Conservation (phyloP, 495 filamentous ascomycete species). For the Hypoxylon perforatum region DNA sequence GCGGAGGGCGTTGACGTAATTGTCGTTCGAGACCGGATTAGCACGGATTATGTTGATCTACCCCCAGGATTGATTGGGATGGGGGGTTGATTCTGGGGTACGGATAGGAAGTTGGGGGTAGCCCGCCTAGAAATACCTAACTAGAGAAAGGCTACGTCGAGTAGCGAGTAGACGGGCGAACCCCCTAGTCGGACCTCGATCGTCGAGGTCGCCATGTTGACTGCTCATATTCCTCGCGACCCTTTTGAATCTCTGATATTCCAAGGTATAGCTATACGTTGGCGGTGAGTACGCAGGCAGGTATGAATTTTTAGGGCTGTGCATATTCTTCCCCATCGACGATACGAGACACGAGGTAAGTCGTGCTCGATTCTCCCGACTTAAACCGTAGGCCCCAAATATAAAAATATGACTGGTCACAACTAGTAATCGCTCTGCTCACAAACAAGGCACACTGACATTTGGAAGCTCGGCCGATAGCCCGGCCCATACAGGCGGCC, state of each 20-base stretch:
- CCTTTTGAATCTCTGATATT: too few relatives aligned
- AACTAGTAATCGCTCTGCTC: background rate
- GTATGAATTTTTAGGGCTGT: too few relatives aligned
- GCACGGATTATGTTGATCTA: slow-evolving; percentile 16
- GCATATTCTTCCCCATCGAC: background rate
- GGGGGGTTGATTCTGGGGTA: slow-evolving; percentile 13
- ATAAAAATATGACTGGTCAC: background rate
- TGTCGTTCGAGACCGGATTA: slow-evolving; percentile 31
- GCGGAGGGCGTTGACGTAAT: slow-evolving; percentile 35
- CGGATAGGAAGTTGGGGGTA: slow-evolving; percentile 11
- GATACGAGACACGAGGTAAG: background rate
- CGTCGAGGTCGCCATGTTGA: too few relatives aligned
- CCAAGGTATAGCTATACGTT: too few relatives aligned
- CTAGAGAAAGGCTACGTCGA: slow-evolving; percentile 10
- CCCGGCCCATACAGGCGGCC: background rate
- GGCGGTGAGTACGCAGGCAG: too few relatives aligned
- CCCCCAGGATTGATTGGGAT: slow-evolving; percentile 21
- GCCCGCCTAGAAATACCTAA: slow-evolving; percentile 37
- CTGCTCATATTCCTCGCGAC: too few relatives aligned
- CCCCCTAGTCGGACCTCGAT: slow-evolving; percentile 1
- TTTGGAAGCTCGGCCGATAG: background rate
- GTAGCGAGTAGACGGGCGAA: slow-evolving; percentile 1
- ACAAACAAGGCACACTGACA: background rate
- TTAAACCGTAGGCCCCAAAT: background rate
- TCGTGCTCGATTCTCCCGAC: background rate